Percentiles rank a stretch among this genome's conserved stretches.
These are phyloP conservation scores for Vanrija pseudolonga DNA, from an alignment of 1,284 basidiomycete species.

Conservation along the genomic window DNA sequence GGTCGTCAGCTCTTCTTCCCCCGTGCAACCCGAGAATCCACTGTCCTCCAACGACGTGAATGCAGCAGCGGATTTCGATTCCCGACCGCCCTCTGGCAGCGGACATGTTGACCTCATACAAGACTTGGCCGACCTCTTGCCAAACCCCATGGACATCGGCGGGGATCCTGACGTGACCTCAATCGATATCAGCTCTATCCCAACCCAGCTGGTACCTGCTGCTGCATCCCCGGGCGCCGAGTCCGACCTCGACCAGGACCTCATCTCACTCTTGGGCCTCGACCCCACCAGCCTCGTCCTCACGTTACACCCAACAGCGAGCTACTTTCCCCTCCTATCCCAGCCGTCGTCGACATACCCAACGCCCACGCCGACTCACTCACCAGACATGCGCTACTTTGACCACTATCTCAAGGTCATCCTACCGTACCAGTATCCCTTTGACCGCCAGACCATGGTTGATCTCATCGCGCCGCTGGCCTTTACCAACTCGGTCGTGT, in stretches of 20 bases:
- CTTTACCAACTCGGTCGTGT: slow-evolving; percentile 18
- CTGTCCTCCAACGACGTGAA: too few species aligned
- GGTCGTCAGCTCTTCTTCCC: too few species aligned
- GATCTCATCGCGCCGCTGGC: slow-evolving; percentile 25
- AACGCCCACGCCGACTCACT: not conserved
- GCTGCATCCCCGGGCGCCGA: not conserved
- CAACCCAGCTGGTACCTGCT: not conserved
- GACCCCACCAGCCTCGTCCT: not conserved
- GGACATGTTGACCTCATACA: too few species aligned
- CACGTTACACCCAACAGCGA: not conserved
- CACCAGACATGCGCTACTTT: slow-evolving; percentile 17
- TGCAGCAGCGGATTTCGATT: too few species aligned
- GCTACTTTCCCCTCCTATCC: not conserved
- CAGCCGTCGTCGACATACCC: not conserved
- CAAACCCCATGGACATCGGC: too few species aligned
- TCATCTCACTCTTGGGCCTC: slow-evolving; percentile 5
- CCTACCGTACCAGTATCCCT: slow-evolving; percentile 28
- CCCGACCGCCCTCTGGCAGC: too few species aligned
- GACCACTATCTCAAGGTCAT: slow-evolving; percentile 32
- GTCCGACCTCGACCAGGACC: slow-evolving; percentile 1
- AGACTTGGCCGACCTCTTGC: too few species aligned
- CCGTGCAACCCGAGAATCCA: too few species aligned
- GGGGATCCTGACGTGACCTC: too few species aligned
- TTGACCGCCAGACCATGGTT: slow-evolving; percentile 14
- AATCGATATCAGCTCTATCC: not conserved